These are phyloP conservation scores for Akanthomyces lecanii DNA, from an alignment of 2,329 filamentous ascomycete genomes.

Conservation along the genomic window DNA sequence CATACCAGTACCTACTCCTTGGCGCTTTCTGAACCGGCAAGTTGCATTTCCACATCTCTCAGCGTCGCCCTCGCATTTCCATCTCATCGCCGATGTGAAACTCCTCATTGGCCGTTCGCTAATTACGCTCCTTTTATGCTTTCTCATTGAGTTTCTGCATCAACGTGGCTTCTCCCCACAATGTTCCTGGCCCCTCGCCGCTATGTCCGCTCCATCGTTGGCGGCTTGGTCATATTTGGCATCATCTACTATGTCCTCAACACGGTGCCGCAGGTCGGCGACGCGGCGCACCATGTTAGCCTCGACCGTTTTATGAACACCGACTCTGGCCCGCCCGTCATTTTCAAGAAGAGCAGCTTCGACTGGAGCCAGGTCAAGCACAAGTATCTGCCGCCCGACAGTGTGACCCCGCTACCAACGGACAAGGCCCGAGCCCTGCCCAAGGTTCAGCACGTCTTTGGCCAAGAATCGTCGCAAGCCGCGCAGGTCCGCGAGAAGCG, in stretches of 20 bases:
- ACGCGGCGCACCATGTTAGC: not conserved
- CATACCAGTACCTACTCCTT: not conserved
- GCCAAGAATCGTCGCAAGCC: slow-evolving; percentile 24
- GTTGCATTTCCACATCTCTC: not conserved
- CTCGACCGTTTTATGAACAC: slow-evolving; percentile 32
- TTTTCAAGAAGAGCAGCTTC: slow-evolving; percentile 30
- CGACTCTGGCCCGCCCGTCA: not conserved
- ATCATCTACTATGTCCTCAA: slow-evolving; percentile 11
- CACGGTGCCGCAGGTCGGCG: not conserved
- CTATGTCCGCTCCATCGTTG: slow-evolving; percentile 14
- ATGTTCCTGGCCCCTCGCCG: slow-evolving; percentile 11
- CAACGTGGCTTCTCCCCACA: not conserved
- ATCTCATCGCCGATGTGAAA: not conserved
- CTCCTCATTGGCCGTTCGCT: not conserved
- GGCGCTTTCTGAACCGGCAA: not conserved
- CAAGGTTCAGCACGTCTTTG: slow-evolving; percentile 34
- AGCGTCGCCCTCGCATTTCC: not conserved
- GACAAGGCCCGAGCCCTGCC: slow-evolving; percentile 25
- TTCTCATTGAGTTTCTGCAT: not conserved
- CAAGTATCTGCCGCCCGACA: slow-evolving; percentile 24
- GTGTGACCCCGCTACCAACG: slow-evolving; percentile 25
- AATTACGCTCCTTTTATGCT: slow-evolving; percentile 1
- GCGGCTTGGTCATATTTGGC: slow-evolving; percentile 4
- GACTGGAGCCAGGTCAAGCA: slow-evolving; percentile 33
- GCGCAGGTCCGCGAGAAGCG: slow-evolving; percentile 27